Conservation (phyloP, 441 rosid genomes). For the Populus trichocarpa region DNA sequence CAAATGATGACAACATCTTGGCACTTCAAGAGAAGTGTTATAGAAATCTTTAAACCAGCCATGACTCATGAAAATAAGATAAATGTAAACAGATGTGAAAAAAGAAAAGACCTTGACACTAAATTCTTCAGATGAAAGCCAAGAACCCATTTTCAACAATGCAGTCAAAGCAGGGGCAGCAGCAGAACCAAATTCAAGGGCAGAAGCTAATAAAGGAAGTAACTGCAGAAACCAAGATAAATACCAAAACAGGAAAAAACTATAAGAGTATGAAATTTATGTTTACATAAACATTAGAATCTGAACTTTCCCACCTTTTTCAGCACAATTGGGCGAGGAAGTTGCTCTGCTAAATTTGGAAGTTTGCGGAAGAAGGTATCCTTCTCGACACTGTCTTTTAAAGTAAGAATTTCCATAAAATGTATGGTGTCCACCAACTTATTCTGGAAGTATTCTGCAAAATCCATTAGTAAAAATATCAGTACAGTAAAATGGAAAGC, state of each 20-base stretch:
- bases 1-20: background rate
- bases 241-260: slow-evolving; percentile 26
- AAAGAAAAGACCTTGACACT: slow-evolving; percentile 57
- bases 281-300: slow-evolving; percentile 7
- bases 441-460: slow-evolving; percentile 96
- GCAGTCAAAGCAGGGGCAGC: slow-evolving; percentile 94
- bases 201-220: slow-evolving; percentile 97
- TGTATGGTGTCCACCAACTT: slow-evolving; percentile 99
- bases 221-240: slow-evolving; percentile 56
- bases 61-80: background rate
- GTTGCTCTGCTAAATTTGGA: slow-evolving; percentile 96
- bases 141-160: slow-evolving; percentile 86
- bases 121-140: slow-evolving; percentile 92
- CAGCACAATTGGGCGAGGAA: slow-evolving; percentile 95
- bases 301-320: slow-evolving; percentile 63
- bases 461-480: slow-evolving; percentile 22
- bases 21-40: background rate
- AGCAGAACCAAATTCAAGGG: slow-evolving; percentile 99
- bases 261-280: slow-evolving; percentile 3
- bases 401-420: slow-evolving; percentile 94
- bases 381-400: slow-evolving; percentile 96
- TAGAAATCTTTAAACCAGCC: background rate
- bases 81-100: background rate
- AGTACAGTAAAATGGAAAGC: slow-evolving; percentile 3
- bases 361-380: slow-evolving; percentile 98